Conservation (phyloP, 345 rosid species). For the Carallia pectinifolia region DNA sequence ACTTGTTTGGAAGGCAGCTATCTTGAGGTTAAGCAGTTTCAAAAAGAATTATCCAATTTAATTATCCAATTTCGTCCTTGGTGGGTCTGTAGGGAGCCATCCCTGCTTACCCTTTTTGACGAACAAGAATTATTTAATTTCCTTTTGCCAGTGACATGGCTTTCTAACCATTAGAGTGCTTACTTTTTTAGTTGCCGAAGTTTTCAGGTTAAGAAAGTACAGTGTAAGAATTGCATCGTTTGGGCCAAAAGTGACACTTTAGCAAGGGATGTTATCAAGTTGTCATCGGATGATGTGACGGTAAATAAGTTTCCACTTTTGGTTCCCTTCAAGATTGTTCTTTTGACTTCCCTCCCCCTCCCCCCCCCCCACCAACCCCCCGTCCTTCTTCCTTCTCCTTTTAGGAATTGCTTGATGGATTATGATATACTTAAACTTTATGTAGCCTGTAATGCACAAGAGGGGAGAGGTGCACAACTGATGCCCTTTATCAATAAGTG, state of each 20-base stretch:
- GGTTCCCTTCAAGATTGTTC: neutral
- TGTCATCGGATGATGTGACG: conserved; percentile 46
- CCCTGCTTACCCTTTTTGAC: no score
- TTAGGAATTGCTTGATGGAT: no score
- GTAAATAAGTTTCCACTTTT: conserved; percentile 33
- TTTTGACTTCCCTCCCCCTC: neutral
- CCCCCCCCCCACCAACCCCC: no score
- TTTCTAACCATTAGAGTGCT: neutral
- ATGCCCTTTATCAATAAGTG: no score
- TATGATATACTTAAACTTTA: no score
- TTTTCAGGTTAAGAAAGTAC: conserved; percentile 57
- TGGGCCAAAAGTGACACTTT: conserved; percentile 93
- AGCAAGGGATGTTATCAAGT: conserved; percentile 65
- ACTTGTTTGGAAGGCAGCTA: no score
- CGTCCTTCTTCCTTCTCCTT: no score
- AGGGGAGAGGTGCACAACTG: no score
- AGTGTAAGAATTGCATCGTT: conserved; percentile 69
- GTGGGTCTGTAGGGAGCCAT: no score
- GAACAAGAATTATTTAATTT: neutral
- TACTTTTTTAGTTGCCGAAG: neutral
- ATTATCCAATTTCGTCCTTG: no score
- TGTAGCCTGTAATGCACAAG: no score
- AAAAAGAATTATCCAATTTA: neutral
- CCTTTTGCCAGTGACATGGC: neutral
- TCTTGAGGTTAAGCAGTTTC: no score